Base-by-base conservation (phyloP, 495 filamentous ascomycete species). In the Aspergillus cristatus region DNA sequence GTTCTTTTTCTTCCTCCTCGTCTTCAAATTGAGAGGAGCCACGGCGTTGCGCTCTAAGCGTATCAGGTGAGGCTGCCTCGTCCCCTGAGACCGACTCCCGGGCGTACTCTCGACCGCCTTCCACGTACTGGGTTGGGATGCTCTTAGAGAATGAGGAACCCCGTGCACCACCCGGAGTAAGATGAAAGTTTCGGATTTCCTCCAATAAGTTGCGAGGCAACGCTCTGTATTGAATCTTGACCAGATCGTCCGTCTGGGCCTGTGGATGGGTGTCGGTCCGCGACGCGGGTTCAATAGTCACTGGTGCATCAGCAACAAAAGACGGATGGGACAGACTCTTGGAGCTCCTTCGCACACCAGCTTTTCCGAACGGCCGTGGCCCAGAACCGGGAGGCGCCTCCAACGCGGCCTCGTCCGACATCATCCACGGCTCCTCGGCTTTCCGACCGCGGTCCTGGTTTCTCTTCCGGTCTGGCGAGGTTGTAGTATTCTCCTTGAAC, bases 1-100 rank as follows among this genome's bases (percentile, higher is more conserved):
- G 86, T 52, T 97, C 91, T 54, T 88, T 78, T 15, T 84, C 84
- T 29, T 86, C 88, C 37, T 91, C 86, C 17, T 94, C 86, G 24
- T 83, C 83, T 37, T 84, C 83, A 31, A 51, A 49, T 74, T 70
- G 36, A 58, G 60, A 40, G 58, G 65, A 55, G 70, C 68, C 44
- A 15, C 54, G 53, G 34, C 46, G 50, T 18, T 53, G 53, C 38
- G 51, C 55, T 29, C 47, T 45, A 25, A 62, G 53, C 10, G 52
- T 52, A 34, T 51, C 55, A 0, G 58, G 37, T 1, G 54, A 46
- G 1, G 54, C 44, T 17, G 46, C 52, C 8, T 46, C 20, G 25
- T 55, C 43, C 15, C 43, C 36, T 35, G 48, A 40, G 3, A 38
- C 18, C 15, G 57, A 47, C 18, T 48, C 42, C 20, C 53, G 44